phyloP scores from a whole-genome alignment of 257 asterid species.

The Ocimum tenuiflorum region DNA sequence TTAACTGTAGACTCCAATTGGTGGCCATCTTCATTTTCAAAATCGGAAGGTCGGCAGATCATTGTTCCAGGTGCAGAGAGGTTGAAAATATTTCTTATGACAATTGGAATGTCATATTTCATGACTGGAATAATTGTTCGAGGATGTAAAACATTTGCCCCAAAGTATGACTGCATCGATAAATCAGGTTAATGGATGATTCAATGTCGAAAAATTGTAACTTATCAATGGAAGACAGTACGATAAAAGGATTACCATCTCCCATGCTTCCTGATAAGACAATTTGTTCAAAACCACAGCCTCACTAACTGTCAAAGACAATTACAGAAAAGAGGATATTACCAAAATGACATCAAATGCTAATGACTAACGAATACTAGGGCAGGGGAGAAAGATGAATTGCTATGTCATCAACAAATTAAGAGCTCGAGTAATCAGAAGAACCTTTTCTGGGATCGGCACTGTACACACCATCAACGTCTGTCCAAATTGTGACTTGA shows the following conservation, averaged over 20 bases:
- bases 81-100: slow-evolving; percentile 93
- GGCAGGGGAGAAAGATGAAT: neutral
- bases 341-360: neutral
- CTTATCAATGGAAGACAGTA: slow-evolving; percentile 14
- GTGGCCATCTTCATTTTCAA: slow-evolving; percentile 43
- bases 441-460: slow-evolving; percentile 98
- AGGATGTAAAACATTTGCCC: slow-evolving; percentile 97
- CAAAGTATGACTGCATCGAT: slow-evolving; percentile 83
- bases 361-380: neutral
- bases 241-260: slow-evolving; percentile 56
- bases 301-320: slow-evolving; percentile 66
- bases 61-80: slow-evolving; percentile 88
- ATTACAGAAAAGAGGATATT: neutral
- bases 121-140: slow-evolving; percentile 97
- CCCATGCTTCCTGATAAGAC: slow-evolving; percentile 99
- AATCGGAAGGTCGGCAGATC: slow-evolving; percentile 53
- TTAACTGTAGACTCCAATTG: slow-evolving; percentile 62
- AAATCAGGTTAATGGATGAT: slow-evolving; percentile 16
- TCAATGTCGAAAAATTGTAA: slow-evolving; percentile 8
- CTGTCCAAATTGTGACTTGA: slow-evolving; percentile 98
- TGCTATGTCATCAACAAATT: neutral
- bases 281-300: slow-evolving; percentile 85
- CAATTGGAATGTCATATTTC: slow-evolving; percentile 91
- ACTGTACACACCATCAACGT: slow-evolving; percentile 93
- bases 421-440: slow-evolving; percentile 5